phyloP scores from a whole-genome alignment of 1,284 basidiomycete genomes.

The Ceratobasidium sp. region DNA sequence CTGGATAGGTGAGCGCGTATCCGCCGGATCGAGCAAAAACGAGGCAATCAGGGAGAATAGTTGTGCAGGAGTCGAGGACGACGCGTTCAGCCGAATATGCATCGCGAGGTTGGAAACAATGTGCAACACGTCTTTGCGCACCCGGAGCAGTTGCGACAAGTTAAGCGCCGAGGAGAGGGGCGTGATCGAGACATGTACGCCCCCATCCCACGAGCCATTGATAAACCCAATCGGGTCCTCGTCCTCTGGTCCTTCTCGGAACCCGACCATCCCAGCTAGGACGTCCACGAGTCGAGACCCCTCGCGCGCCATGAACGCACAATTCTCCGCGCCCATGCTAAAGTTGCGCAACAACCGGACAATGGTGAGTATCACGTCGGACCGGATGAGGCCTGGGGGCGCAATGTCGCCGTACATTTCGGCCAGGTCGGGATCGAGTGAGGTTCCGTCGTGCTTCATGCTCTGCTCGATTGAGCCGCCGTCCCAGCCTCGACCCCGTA shows the following conservation, averaged over 20 bases:
- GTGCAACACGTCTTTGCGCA: conserved; percentile 80
- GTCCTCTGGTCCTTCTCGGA: conserved; percentile 47
- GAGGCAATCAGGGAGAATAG: conserved; percentile 76
- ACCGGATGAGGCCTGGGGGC: conserved; percentile 57
- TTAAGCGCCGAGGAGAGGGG: conserved; percentile 65
- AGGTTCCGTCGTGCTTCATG: conserved; percentile 29
- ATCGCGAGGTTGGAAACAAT: conserved; percentile 71
- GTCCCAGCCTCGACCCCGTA: conserved; percentile 6
- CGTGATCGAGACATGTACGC: conserved; percentile 16
- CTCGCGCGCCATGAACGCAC: conserved; percentile 65
- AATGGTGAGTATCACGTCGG: conserved; percentile 72
- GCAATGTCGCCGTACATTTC: conserved; percentile 56
- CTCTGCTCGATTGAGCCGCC: not conserved
- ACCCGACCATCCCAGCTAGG: conserved; percentile 55
- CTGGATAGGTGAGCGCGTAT: conserved; percentile 46
- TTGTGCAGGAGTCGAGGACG: conserved; percentile 57
- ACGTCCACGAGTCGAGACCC: conserved; percentile 56
- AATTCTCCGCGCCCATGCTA: conserved; percentile 76
- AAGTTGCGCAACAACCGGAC: conserved; percentile 89
- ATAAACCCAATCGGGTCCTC: conserved; percentile 10
- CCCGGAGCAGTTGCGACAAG: conserved; percentile 70
- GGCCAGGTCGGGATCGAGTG: conserved; percentile 52
- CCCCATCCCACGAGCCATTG: conserved; percentile 48
- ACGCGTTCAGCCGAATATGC: conserved; percentile 38
- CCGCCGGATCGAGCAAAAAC: conserved; percentile 69